A percentile compares a stretch with the other conserved stretches of the same genome.
phyloP scores from a whole-genome alignment of 1,139 yeast genomes.

The Pichia kudriavzevii region DNA sequence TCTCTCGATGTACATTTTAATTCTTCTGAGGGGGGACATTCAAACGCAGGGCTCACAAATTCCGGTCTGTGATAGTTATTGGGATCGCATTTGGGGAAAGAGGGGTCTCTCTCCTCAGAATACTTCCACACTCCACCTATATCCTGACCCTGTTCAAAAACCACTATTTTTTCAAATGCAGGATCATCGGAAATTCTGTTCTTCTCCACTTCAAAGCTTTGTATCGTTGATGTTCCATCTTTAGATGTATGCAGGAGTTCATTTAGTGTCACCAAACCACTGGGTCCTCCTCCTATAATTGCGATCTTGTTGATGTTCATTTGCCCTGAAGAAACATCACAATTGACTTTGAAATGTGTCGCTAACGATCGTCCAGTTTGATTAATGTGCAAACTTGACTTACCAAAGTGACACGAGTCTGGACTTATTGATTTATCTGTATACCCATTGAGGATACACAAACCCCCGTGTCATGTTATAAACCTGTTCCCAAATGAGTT shows the following conservation, averaged over 20 bases:
- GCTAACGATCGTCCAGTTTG: too few relatives aligned
- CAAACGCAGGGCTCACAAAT: constrained; percentile 12
- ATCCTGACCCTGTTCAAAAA: constrained; percentile 31
- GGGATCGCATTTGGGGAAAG: constrained; percentile 13
- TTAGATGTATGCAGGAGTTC: constrained; percentile 29
- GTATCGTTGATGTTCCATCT: constrained; percentile 27
- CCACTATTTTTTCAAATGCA: constrained; percentile 29
- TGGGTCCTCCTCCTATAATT: constrained; percentile 35
- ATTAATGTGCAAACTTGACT: too few relatives aligned
- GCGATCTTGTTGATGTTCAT: constrained; percentile 24
- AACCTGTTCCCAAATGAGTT: too few relatives aligned
- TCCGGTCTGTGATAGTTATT: constrained; percentile 14
- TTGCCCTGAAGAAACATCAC: too few relatives aligned
- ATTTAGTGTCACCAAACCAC: constrained; percentile 30
- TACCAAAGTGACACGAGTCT: too few relatives aligned
- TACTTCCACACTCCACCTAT: constrained; percentile 35
- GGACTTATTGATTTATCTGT: too few relatives aligned
- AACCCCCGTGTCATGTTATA: too few relatives aligned
- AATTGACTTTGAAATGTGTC: too few relatives aligned
- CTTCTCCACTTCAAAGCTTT: constrained; percentile 2
- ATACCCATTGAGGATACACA: too few relatives aligned
- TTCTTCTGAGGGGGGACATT: constrained; percentile 4
- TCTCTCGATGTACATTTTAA: constrained; percentile 2
- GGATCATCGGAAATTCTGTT: constrained; percentile 13
- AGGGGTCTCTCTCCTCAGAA: constrained; percentile 12